Base-by-base conservation (phyloP, 106 monocot genomes). In the Iris macrosiphon region DNA sequence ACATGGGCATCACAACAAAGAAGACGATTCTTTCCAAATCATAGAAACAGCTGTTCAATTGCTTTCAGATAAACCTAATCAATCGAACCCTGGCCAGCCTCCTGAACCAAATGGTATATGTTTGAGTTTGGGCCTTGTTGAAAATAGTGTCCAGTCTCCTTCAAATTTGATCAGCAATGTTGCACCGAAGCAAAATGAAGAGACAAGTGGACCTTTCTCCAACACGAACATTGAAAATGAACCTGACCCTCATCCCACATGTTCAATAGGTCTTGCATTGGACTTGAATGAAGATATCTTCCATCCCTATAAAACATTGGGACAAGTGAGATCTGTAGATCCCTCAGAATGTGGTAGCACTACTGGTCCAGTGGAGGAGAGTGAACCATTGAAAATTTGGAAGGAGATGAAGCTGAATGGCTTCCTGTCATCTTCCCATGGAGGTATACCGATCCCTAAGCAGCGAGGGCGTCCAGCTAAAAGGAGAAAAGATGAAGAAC, bases 321-420 rank as follows among this genome's bases (percentile, higher is more conserved):
- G 64, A 4, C 80, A 75, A 28, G 17, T 48, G 43, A 73, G 56
- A 21, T 28, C 65, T 26, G 31, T 37, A 45, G 85, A 76, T 59
- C 57, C 63, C 37, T 83, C 79, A 15, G 96, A 86, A 67, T 86
- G 96, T 74, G 79, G 79, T 25, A 96, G 96, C 57, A 83, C 82
- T 15, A 83, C 81, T 27, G 82, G 77, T 10, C 61, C 83, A 6
- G 3, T 69, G 32, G 82, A 76, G 54, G 81, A 82, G 27, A 82
- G 68, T 54, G 82, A 76, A 42, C 57, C 77, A 15, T 64, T 86
- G 40, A 83, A 57, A 54, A 75, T 49, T 52, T 96, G 96, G 96
- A 86, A 77, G 31, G 76, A 86, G 47, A 96, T 96, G 79, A 90
- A 96, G 51, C 72, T 71, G 63, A 90, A 90, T 69, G 86, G 90